Conservation (phyloP, 1,284 basidiomycete species). For the Heliocybe sulcata region DNA sequence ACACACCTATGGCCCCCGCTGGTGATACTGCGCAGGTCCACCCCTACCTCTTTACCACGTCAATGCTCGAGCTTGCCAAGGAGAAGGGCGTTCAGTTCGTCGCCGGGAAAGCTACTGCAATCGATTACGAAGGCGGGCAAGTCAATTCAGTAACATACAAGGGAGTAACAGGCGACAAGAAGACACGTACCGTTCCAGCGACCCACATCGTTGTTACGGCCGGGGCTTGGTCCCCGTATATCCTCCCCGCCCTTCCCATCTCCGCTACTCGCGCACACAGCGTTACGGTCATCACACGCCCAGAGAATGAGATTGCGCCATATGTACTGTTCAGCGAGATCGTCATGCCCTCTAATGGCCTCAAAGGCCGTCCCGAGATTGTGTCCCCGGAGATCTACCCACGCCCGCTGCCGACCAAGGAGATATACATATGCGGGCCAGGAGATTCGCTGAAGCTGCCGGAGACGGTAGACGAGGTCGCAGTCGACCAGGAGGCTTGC, state of each 20-base stretch:
- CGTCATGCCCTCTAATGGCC: constrained; percentile 17
- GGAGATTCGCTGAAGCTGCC: constrained; percentile 57
- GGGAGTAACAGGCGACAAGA: constrained; percentile 22
- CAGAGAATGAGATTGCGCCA: constrained; percentile 38
- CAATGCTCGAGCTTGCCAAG: constrained; percentile 65
- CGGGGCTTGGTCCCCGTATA: constrained; percentile 79
- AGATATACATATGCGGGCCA: constrained; percentile 65
- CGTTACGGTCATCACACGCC: constrained; percentile 44
- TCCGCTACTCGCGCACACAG: constrained; percentile 59
- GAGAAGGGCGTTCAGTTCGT: constrained; percentile 43
- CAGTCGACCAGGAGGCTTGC: constrained; percentile 45
- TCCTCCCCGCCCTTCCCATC: constrained; percentile 48
- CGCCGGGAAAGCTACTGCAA: constrained; percentile 32
- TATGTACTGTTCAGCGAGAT: constrained; percentile 68
- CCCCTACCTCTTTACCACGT: constrained; percentile 73
- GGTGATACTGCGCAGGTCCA: constrained; percentile 76
- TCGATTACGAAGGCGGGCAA: constrained; percentile 29
- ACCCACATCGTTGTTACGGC: constrained; percentile 71
- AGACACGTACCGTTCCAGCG: constrained; percentile 34
- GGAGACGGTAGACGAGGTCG: constrained; percentile 52
- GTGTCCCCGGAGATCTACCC: constrained; percentile 65
- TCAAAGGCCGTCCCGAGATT: not conserved
- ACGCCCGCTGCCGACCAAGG: constrained; percentile 43
- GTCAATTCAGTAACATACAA: constrained; percentile 51
- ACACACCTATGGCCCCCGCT: constrained; percentile 51